These are phyloP conservation scores for Fusarium sp. DNA, from an alignment of 2,329 filamentous ascomycete genomes.

Conservation along the genomic window DNA sequence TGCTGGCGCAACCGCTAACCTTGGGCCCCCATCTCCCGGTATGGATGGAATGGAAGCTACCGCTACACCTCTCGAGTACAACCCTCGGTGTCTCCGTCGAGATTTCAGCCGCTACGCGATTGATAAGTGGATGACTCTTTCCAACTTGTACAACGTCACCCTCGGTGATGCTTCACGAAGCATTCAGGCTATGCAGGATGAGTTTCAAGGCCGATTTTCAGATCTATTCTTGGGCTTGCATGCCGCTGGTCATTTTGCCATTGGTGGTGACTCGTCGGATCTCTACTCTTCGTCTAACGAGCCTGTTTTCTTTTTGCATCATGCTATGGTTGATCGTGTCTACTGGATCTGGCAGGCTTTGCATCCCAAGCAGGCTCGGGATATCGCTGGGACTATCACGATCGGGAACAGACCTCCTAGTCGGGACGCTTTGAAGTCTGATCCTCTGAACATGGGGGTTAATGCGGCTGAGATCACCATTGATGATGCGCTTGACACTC, in stretches of 20 bases:
- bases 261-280: conserved; percentile 7
- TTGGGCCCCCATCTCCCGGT: neutral
- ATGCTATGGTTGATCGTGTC: conserved; percentile 1
- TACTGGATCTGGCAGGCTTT: conserved; percentile 18
- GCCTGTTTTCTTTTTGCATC: conserved; percentile 1
- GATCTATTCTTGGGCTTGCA: conserved; percentile 4
- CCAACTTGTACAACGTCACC: neutral
- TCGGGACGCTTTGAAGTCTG: neutral
- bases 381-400: conserved; percentile 12
- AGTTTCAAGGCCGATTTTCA: neutral
- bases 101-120: neutral
- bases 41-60: conserved; percentile 11
- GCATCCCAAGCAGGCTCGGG: neutral
- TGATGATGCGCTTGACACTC: neutral
- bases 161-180: neutral
- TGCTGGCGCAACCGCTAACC: neutral
- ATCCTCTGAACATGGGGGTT: neutral
- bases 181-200: conserved; percentile 5
- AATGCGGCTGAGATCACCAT: neutral
- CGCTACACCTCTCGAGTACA: neutral
- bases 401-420: neutral
- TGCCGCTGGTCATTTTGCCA: neutral
- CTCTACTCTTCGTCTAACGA: conserved; percentile 11
- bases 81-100: neutral
- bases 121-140: neutral